Evolutionary conservation across 2,329 filamentous ascomycete genomes (phyloP), one percentile per base, ranked within the genome.

Genomic region (Talaromyces atroroseus): DNA sequence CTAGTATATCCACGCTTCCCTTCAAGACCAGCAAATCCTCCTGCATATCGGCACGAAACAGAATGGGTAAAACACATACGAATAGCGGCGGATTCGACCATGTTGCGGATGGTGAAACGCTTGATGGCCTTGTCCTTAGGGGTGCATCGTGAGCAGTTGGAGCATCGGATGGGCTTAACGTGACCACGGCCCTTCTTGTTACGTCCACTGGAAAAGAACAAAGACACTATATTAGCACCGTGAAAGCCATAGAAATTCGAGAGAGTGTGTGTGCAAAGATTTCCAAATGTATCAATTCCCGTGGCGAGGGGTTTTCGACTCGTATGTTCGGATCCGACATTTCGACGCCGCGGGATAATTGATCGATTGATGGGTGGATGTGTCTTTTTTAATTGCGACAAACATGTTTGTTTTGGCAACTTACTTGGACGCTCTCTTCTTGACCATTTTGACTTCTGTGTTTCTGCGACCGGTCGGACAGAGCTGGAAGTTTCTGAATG

Each of bases 121-220:
- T 99, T 99, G 86, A 99, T 97, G 70, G 95, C 94, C 90, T 99
- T 99, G 76, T 99, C 94, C 88, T 99, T 99, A 78, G 92, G 92
- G 61, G 89, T 95, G 84, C 88, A 91, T 81, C 88, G 84, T 76
- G 82, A 90, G 86, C 82, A 94, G 86, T 87, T 90, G 81, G 83
- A 90, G 88, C 82, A 94, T 77, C 86, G 89, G 82, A 99, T 96
- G 75, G 94, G 95, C 87, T 99, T 99, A 82, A 95, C 91, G 86
- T 97, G 92, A 83, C 94, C 94, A 79, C 94, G 90, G 79, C 94
- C 92, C 82, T 96, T 96, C 91, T 96, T 96, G 89, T 97, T 96
- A 79, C 92, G 91, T 80, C 92, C 92, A 84, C 89, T 95, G 77
- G 64, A 52, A 47, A 2, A 49, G 20, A 34, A 5, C 3, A 38